Base-by-base conservation (phyloP, 371 early-diverging fungal species). In the Blyttiomyces sp. region DNA sequence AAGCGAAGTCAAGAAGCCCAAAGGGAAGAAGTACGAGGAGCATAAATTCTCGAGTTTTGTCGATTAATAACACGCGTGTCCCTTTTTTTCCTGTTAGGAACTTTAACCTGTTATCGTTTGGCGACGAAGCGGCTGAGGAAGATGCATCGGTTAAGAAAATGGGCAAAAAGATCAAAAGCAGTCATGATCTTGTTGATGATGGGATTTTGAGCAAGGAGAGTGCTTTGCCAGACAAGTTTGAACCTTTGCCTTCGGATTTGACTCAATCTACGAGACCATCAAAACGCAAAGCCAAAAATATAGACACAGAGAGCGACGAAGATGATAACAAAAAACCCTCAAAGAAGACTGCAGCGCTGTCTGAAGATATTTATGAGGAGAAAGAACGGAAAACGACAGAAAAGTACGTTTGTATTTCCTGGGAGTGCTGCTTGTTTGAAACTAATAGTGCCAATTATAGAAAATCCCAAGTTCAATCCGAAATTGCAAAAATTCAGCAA, bases 51-150 rank as follows among this genome's bases (percentile, higher is more conserved):
- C 27, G 60, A 19, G 44, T 58, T 1, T 33, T 49, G n/a, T n/a
- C n/a, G n/a, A n/a, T n/a, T n/a, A n/a, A n/a, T n/a, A n/a, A 33
- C 30, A 19, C 16, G 13, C 39, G 42, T 23, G 34, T 44, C 21
- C 4, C 19, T 4, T 49, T 21, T 32, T 24, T 21, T 2, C 23
- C 45, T 48, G 5, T 42, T 36, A 90, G 88, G 60, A 87, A 88
- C 49, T 61, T 87, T 43, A 87, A 82, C 46, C 63, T 96, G 44
- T 78, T 96, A 17, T 95, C 96, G 0, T 96, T 96, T 84, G 93
- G 82, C 0, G 90, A 89, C 46, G 93, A 93, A 4, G 85, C 77
- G 16, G 87, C 83, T 42, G 70, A 74, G 9, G 83, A 81, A 5
- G 76, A 70, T 61, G 55, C 67, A 32, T 58, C 72, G 48, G 55